A percentile compares a stretch with the other conserved stretches of the same genome.
Conservation (phyloP, 192 early-diverging fungal species). For the Podila horticola region DNA sequence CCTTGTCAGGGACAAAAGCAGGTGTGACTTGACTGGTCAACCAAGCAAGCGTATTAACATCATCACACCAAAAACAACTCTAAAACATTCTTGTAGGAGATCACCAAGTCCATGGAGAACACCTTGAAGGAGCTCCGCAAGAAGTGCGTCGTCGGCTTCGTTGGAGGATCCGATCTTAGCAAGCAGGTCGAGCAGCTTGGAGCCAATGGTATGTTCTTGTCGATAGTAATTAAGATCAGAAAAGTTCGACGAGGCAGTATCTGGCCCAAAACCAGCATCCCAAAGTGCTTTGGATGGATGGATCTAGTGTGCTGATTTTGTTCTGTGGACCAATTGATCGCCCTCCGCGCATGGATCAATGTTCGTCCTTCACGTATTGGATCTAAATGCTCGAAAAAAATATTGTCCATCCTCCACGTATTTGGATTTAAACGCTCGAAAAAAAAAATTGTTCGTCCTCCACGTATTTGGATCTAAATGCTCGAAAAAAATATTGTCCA, state of each 20-base stretch:
- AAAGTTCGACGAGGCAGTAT: too few species aligned
- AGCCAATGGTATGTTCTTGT: constrained; percentile 64
- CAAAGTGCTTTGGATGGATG: too few species aligned
- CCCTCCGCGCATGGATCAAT: background rate
- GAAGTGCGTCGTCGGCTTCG: constrained; percentile 94
- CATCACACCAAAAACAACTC: background rate
- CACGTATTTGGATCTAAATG: constrained; percentile 6
- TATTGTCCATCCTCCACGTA: constrained; percentile 10
- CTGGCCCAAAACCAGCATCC: too few species aligned
- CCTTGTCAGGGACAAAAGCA: background rate
- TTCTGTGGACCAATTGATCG: constrained; percentile 21
- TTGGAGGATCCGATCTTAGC: constrained; percentile 92
- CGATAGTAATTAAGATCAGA: background rate
- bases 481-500: constrained; percentile 6
- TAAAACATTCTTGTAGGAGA: constrained; percentile 58
- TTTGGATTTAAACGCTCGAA: constrained; percentile 1
- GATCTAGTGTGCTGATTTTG: too few species aligned
- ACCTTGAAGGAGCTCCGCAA: constrained; percentile 85
- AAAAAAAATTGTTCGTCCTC: background rate
- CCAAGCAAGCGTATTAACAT: too few species aligned
- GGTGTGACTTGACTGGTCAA: background rate
- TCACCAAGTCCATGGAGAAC: constrained; percentile 82
- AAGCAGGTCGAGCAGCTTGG: constrained; percentile 99
- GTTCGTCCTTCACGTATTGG: background rate
- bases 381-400: background rate